phyloP scores from a whole-genome alignment of 2,329 filamentous ascomycete species.

The Claviceps digitariae region DNA sequence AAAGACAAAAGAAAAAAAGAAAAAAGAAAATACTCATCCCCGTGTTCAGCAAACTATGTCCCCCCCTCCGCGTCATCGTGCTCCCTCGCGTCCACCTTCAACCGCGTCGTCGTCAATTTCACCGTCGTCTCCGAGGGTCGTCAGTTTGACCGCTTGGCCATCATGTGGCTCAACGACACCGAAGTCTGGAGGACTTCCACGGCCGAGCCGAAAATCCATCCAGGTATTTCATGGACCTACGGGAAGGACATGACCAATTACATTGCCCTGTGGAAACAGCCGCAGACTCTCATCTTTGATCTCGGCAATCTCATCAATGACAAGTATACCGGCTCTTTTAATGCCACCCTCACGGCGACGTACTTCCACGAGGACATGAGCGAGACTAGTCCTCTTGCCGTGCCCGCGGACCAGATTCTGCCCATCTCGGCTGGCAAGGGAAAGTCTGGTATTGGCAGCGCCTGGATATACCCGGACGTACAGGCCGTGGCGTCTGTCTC shows the following conservation, averaged over 20 bases:
- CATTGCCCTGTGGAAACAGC: conserved; percentile 50
- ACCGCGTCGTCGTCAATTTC: conserved; percentile 62
- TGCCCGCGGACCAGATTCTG: conserved; percentile 50
- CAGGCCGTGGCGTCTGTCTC: conserved; percentile 42
- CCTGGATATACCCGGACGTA: conserved; percentile 52
- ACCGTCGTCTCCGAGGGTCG: conserved; percentile 57
- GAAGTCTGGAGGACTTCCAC: conserved; percentile 80
- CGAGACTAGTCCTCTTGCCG: neutral
- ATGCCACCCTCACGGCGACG: conserved; percentile 59
- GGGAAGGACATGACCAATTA: conserved; percentile 68
- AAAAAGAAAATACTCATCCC: neutral
- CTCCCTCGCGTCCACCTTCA: conserved; percentile 56
- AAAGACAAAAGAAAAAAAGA: neutral
- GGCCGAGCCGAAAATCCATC: conserved; percentile 53
- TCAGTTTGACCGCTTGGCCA: conserved; percentile 63
- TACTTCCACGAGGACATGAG: conserved; percentile 40
- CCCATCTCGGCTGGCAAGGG: conserved; percentile 47
- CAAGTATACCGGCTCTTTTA: conserved; percentile 59
- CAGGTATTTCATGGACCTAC: conserved; percentile 63
- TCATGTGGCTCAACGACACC: conserved; percentile 63
- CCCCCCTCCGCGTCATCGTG: conserved; percentile 43
- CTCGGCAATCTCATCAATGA: conserved; percentile 58
- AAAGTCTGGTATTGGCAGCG: conserved; percentile 34
- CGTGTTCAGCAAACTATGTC: conserved; percentile 4
- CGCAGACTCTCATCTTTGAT: conserved; percentile 69